phyloP scores from a whole-genome alignment of 345 rosid genomes.

The Gossypium longicalyx region DNA sequence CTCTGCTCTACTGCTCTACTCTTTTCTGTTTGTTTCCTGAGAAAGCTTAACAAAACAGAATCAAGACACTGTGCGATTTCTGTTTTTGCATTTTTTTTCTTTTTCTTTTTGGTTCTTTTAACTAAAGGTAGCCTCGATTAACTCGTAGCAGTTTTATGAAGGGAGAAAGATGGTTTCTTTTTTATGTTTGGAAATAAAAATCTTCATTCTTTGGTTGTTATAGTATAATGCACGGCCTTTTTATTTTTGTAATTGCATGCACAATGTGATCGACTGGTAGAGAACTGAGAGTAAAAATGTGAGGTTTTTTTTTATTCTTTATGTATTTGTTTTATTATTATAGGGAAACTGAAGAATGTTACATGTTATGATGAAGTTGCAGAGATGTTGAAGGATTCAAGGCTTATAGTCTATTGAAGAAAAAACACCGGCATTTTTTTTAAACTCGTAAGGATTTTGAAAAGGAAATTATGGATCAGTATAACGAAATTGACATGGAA shows the following conservation, averaged over 20 bases:
- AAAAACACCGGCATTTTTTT: no score
- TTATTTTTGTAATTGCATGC: background rate
- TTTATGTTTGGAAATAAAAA: background rate
- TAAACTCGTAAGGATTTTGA: conserved; percentile 1
- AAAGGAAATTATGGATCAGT: background rate
- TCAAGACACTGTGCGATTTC: background rate
- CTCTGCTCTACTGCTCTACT: background rate
- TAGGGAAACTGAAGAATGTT: background rate
- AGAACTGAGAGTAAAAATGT: background rate
- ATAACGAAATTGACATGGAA: conserved; percentile 11
- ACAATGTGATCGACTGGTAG: background rate
- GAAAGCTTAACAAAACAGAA: background rate
- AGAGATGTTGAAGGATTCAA: background rate
- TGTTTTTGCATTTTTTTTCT: background rate
- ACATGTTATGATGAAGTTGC: background rate
- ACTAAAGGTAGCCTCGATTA: background rate
- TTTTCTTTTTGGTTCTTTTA: background rate
- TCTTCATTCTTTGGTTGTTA: background rate
- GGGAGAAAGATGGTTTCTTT: background rate
- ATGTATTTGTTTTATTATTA: background rate
- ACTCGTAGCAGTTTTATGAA: background rate
- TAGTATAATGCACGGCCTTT: background rate
- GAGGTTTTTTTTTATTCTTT: background rate
- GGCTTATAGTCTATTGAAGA: background rate
- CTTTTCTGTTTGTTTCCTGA: background rate